These are phyloP conservation scores for Monosporozyma aerobia DNA, from an alignment of 805 yeast genomes.

Conservation along the genomic window DNA sequence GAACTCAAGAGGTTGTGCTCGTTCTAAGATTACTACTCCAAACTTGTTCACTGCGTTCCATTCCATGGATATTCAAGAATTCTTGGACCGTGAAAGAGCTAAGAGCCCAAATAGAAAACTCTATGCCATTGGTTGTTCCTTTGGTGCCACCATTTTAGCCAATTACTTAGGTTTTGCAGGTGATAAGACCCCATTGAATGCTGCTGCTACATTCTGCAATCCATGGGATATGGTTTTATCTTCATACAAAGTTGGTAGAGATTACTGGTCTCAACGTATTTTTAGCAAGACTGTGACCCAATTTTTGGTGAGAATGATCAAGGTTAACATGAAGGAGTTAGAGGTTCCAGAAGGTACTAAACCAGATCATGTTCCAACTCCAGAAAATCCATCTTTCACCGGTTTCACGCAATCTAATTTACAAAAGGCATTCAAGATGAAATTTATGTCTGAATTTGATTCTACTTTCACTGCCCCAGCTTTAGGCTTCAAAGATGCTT, in stretches of 20 bases:
- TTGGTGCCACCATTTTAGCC: slow-evolving; percentile 59
- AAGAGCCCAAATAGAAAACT: slow-evolving; percentile 55
- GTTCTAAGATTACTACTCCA: slow-evolving; percentile 63
- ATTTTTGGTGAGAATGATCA: slow-evolving; percentile 35
- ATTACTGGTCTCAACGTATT: slow-evolving; percentile 33
- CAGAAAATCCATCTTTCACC: slow-evolving; percentile 12
- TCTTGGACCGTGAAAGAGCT: slow-evolving; percentile 40
- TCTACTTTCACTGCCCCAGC: slow-evolving; percentile 48
- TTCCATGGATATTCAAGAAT: slow-evolving; percentile 59
- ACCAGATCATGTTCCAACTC: slow-evolving; percentile 12
- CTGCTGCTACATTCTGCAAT: slow-evolving; percentile 51
- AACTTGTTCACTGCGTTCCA: slow-evolving; percentile 57
- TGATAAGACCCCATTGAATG: slow-evolving; percentile 41
- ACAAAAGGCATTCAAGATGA: slow-evolving; percentile 31
- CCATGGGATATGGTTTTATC: slow-evolving; percentile 69
- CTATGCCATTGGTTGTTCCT: slow-evolving; percentile 60
- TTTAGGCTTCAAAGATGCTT: slow-evolving; percentile 53
- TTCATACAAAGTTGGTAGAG: slow-evolving; percentile 33
- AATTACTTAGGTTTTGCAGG: slow-evolving; percentile 66
- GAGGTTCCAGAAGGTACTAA: slow-evolving; percentile 10
- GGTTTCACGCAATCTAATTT: slow-evolving; percentile 28
- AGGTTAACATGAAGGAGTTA: slow-evolving; percentile 34
- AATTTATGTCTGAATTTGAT: slow-evolving; percentile 49
- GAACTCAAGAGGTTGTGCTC: slow-evolving; percentile 69
- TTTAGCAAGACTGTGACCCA: slow-evolving; percentile 36